These are phyloP conservation scores for Penicillium sp. DNA, from an alignment of 2,329 filamentous ascomycete genomes.

Conservation along the genomic window DNA sequence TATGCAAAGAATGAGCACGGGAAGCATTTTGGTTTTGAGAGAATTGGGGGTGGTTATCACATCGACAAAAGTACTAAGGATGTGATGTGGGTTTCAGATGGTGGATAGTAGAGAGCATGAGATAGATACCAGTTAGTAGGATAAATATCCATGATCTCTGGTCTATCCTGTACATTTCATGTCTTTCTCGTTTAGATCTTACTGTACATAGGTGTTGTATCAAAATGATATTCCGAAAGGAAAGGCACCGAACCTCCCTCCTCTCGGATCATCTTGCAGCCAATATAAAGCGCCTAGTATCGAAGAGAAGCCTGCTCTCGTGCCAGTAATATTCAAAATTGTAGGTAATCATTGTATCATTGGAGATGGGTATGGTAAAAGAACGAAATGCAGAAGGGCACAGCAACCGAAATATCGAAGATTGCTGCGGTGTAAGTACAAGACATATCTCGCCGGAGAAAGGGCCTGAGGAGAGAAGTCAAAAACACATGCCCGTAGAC, in stretches of 20 bases:
- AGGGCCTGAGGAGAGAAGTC: not conserved
- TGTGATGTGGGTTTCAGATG: not conserved
- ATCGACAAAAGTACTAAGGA: not conserved
- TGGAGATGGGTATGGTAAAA: constrained; percentile 9
- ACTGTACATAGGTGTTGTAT: no score
- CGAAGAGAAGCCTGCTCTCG: no score
- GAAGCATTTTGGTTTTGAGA: no score
- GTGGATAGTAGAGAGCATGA: not conserved
- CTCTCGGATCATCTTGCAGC: no score
- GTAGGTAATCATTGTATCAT: not conserved
- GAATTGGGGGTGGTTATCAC: not conserved
- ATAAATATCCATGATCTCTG: no score
- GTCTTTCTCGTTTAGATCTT: no score
- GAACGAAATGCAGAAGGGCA: not conserved
- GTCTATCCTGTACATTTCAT: no score
- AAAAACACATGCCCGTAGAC: not conserved
- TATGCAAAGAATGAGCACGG: no score
- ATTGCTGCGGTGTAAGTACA: constrained; percentile 16
- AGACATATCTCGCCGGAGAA: constrained; percentile 15
- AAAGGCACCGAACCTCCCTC: no score
- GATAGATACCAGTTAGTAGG: not conserved
- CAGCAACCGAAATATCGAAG: not conserved
- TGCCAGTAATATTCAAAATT: not conserved
- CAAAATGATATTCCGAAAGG: no score
- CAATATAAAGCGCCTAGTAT: no score